These are phyloP conservation scores for Fusarium pseudograminearum DNA, from an alignment of 2,329 filamentous ascomycete species.

Conservation along the genomic window DNA sequence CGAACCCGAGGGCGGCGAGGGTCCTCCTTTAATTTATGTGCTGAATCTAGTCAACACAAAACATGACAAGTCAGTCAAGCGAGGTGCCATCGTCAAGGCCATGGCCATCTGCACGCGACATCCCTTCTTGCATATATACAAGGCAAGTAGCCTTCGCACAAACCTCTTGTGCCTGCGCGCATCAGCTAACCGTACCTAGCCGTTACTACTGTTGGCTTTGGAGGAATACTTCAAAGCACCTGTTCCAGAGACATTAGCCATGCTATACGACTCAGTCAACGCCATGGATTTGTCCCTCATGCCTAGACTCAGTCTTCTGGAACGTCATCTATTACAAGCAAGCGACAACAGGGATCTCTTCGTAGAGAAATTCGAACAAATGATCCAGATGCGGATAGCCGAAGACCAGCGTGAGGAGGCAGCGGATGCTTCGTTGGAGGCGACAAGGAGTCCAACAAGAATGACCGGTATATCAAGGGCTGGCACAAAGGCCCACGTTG, in stretches of 20 bases:
- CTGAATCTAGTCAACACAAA: slow-evolving; percentile 98
- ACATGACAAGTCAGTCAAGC: slow-evolving; percentile 90
- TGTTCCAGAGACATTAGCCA: slow-evolving; percentile 85
- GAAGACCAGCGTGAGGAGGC: slow-evolving; percentile 67
- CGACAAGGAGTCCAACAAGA: slow-evolving; percentile 62
- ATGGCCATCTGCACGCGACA: slow-evolving; percentile 99
- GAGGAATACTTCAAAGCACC: slow-evolving; percentile 98
- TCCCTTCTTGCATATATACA: slow-evolving; percentile 98
- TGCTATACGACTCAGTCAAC: slow-evolving; percentile 93
- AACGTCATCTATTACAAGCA: slow-evolving; percentile 86
- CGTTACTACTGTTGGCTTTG: slow-evolving; percentile 86
- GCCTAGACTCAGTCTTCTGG: slow-evolving; percentile 84
- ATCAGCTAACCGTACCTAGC: slow-evolving; percentile 62
- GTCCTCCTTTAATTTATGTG: slow-evolving; percentile 94
- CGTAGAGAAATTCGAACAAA: slow-evolving; percentile 95
- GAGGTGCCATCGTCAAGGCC: slow-evolving; percentile 94
- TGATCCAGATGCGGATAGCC: slow-evolving; percentile 84
- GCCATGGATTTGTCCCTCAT: slow-evolving; percentile 96
- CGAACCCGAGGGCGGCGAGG: slow-evolving; percentile 79
- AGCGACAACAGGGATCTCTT: slow-evolving; percentile 97
- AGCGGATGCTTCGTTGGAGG: slow-evolving; percentile 55
- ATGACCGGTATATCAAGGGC: slow-evolving; percentile 66
- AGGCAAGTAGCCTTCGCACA: slow-evolving; percentile 65
- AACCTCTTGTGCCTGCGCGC: not conserved
- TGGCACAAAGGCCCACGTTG: slow-evolving; percentile 72